Base-by-base conservation (phyloP, 371 early-diverging fungal species). In the Apophysomyces ossiformis region DNA sequence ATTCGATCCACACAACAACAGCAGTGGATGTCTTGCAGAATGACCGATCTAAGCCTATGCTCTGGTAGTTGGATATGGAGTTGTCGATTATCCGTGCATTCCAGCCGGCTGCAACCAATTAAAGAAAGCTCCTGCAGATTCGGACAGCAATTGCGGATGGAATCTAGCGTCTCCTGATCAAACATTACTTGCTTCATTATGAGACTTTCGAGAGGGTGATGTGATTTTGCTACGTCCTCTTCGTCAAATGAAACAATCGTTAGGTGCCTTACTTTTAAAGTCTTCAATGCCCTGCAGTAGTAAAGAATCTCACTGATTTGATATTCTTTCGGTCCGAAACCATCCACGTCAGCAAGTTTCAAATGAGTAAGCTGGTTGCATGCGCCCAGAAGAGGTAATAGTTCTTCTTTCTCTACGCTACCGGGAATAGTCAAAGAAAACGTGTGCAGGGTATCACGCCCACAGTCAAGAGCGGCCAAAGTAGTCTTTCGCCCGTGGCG, bases 331-430 rank as follows among this genome's bases (percentile, higher is more conserved):
- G 83, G 72, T 39, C 65, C 62, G 37, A 88, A 72, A 13, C 81
- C 69, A 61, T 92, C 85, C 93, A 92, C 92, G 47, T 89, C 90
- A 2, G 46, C 46, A 45, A 45, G 13, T n/a, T 18, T 45, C 46
- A 45, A 18, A 18, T 7, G n/a, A 45, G 46, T 12, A 5, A 45
- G 13, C 13, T 45, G 46, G 4, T 2, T 13, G 16, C 46, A 45
- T 1, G 13, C 12, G 16, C 16, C 16, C 13, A 45, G 13, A n/a
- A 13, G 46, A 1, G 4, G n/a, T 13, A 45, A 18, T 13, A 45
- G 16, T 16, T 45, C 46, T n/a, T 13, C 6, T 18, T 45, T 45
- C n/a, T 2, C 13, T 6, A 45, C 16, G n/a, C 6, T 12, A n/a
- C 46, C 46, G 6, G 46, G 46, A 18, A 45, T 45, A 6, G 46